Evolutionary conservation across 2,329 filamentous ascomycete species (phyloP).

Genomic region (Verticillium alfalfae): DNA sequence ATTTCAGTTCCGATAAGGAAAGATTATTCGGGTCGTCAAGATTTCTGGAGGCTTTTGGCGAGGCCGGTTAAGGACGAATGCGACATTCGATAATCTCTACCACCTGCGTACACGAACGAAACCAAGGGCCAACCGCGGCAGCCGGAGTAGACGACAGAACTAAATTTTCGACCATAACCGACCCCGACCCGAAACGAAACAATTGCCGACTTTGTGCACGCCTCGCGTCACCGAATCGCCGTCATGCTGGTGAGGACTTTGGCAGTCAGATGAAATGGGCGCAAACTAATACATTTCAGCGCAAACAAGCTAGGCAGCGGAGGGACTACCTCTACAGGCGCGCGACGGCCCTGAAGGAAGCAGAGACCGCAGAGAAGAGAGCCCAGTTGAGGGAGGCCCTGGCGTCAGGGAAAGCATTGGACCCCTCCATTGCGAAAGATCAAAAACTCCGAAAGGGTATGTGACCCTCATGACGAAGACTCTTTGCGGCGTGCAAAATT

Average conservation of each 20-base stretch:
- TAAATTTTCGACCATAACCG: neutral
- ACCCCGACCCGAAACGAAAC: neutral
- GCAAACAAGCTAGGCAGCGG: conserved; percentile 34
- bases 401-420: conserved; percentile 81
- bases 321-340: conserved; percentile 73
- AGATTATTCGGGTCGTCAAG: neutral
- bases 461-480: neutral
- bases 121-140: neutral
- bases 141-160: neutral
- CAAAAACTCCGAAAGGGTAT: conserved; percentile 47
- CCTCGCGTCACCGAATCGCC: neutral
- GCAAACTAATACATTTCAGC: conserved; percentile 15
- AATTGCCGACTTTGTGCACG: neutral
- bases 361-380: conserved; percentile 87
- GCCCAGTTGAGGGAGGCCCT: conserved; percentile 81
- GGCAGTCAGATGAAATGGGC: neutral
- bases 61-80: neutral
- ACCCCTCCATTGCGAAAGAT: conserved; percentile 80
- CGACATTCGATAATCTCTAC: neutral
- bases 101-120: neutral
- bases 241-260: neutral
- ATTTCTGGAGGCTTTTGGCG: neutral
- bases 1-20: neutral
- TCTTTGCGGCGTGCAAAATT: too few relatives aligned
- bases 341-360: conserved; percentile 81